Percentiles rank a stretch among this genome's conserved stretches.
Conservation (phyloP, 768 basidiomycete species). For the Erythrobasidium yunnanense region DNA sequence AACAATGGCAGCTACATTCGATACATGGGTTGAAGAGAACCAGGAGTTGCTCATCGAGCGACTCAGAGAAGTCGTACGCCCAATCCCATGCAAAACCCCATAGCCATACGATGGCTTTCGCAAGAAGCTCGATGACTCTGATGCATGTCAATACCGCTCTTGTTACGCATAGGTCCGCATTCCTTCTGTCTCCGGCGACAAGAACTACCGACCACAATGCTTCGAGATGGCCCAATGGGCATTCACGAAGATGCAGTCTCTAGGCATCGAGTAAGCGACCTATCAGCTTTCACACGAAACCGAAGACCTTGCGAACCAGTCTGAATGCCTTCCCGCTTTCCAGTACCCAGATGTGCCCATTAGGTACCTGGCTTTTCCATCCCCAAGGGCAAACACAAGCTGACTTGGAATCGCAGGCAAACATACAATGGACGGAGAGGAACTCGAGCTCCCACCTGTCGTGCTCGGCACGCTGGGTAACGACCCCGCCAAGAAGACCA, state of each 20-base stretch:
- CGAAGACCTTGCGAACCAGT: background rate
- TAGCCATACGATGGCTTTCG: too few species aligned
- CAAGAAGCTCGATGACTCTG: too few species aligned
- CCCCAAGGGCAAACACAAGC: too few species aligned
- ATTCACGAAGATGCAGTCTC: slow-evolving; percentile 56
- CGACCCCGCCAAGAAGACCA: slow-evolving; percentile 82
- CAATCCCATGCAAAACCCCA: too few species aligned
- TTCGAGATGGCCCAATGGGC: slow-evolving; percentile 78
- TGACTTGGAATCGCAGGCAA: too few species aligned
- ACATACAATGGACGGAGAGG: slow-evolving; percentile 20
- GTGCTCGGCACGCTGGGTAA: slow-evolving; percentile 71
- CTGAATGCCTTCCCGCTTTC: background rate
- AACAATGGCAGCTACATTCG: background rate
- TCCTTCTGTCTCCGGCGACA: slow-evolving; percentile 48
- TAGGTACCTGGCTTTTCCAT: background rate
- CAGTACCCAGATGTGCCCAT: background rate
- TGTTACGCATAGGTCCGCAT: too few species aligned
- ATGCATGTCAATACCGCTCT: too few species aligned
- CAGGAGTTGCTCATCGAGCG: slow-evolving; percentile 64
- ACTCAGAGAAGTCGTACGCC: slow-evolving; percentile 51
- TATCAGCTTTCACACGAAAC: background rate
- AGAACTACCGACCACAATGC: slow-evolving; percentile 61
- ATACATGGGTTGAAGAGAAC: slow-evolving; percentile 56
- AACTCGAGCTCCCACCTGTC: slow-evolving; percentile 52
- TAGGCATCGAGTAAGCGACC: slow-evolving; percentile 48